Base-by-base conservation (phyloP, 345 rosid species). In the Murraya paniculata region DNA sequence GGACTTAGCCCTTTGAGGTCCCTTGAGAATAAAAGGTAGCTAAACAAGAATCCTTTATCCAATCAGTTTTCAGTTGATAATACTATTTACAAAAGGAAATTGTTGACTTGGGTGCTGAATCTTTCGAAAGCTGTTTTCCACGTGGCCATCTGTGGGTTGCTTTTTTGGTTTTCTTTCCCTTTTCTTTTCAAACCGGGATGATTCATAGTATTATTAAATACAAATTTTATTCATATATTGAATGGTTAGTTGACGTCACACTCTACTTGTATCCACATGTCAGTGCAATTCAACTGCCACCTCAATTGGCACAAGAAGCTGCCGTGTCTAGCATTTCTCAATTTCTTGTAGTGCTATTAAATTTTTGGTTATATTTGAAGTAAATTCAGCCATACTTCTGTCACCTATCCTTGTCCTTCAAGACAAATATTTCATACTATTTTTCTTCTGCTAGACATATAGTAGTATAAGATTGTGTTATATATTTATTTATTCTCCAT, bases 1-100 rank as follows among this genome's bases (percentile, higher is more conserved):
- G 99, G 93, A 81, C 85, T 82, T 73, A 91, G 93, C 84, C 86
- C 85, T 80, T 78, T 85, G 61, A 88, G 86, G 82, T 82, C 92
- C 31, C 80, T 82, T 79, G 94, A 90, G 70, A 89, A 78, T 67
- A 86, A 72, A 81, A 86, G 89, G 99, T 92, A 85, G 81, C 58
- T 79, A 71, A 38, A 75, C 60, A 58, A 30, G 41, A 64, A 28
- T 70, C 30, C 64, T 33, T 39, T 62, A 13, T 18, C 19, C 30
- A 48, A 24, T 68, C 55, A 60, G 50, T 62, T 69, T 33, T 69
- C n/a, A 28, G 31, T 35, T 28, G 3, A 14, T 25, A 21, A 50
- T 64, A 64, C 33, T 75, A 22, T 50, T 50, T 38, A 7, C 50
- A 28, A 45, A 25, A 50, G 62, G 57, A 50, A 50, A 30, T 39